These are phyloP conservation scores for Trichoderma asperelloides DNA, from an alignment of 495 filamentous ascomycete species.

Conservation along the genomic window DNA sequence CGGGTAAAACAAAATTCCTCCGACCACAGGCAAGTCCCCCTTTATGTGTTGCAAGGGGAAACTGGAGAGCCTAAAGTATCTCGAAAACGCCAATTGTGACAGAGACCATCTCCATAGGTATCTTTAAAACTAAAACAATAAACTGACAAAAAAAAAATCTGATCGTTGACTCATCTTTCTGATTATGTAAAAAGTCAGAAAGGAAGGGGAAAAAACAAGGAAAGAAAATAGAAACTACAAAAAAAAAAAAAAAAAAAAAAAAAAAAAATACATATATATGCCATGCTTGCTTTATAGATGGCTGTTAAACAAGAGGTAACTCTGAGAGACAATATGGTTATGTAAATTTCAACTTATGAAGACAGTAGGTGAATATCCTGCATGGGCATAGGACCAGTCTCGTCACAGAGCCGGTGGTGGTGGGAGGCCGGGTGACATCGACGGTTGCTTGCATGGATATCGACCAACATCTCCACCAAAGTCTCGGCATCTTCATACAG, in stretches of 20 bases:
- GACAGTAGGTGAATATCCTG: neutral
- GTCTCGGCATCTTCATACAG: constrained; percentile 26
- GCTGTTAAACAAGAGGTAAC: neutral
- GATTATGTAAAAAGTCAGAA: neutral
- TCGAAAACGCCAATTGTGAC: neutral
- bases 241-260: neutral
- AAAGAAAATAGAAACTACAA: neutral
- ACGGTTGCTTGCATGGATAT: constrained; percentile 15
- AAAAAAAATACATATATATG: neutral
- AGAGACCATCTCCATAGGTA: neutral
- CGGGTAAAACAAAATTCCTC: neutral
- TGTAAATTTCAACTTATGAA: neutral
- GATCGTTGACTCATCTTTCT: neutral
- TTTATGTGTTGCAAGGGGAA: neutral
- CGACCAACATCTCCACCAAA: constrained; percentile 27
- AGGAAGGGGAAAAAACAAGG: neutral
- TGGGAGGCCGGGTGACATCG: neutral
- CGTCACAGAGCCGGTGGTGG: neutral
- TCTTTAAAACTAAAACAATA: neutral
- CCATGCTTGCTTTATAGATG: neutral
- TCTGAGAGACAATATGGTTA: neutral
- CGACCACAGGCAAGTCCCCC: neutral
- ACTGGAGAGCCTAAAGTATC: neutral
- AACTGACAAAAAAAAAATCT: neutral
- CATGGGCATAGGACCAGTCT: constrained; percentile 10